Evolutionary conservation across 2,329 filamentous ascomycete genomes (phyloP), one percentile per base, ranked within the genome.

Genomic region (Cyphellophora attinorum): DNA sequence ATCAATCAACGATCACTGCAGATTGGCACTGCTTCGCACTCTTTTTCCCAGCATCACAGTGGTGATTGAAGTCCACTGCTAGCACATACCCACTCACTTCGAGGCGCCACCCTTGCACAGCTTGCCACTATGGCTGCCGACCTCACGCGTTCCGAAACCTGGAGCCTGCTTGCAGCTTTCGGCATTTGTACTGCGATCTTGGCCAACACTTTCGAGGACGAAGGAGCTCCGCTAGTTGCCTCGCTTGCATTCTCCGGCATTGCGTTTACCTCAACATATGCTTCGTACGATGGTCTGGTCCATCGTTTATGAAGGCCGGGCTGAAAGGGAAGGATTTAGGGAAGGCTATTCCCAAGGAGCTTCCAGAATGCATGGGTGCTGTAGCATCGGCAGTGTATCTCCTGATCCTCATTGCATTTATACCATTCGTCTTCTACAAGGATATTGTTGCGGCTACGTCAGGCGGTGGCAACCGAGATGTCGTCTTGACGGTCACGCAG

Each of bases 371-470:
- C 47, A 95, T 98, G 88, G 91, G 91, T 18, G 85, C 85, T 38
- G 74, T 98, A 16, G 93, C 85, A 55, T 91, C 89, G 6, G 76
- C 91, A 46, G 86, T 96, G 16, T 96, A 96, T 61, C 71, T 98
- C 28, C 70, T 98, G 46, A 74, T 79, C 32, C 72, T 96, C 47
- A 93, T 96, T 47, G 65, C 85, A 43, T 98, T 98, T 58, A 86
- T 96, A 39, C 91, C 91, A 0, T 94, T 95, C 60, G 84, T 88
- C 1, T 96, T 98, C 59, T 96, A 95, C 68, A 93, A 95, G 62
- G 89, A 96, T 56, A 93, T 98, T 47, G 88, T 95, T 16, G 84
- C 85, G 11, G 86, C 88, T 25, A 96, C 91, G 13, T 93, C 85
- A 46, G 91, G 88, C 44, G 88, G 86, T 44, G 88, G 88, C 31